phyloP scores from a whole-genome alignment of 768 basidiomycete genomes.

The Lactarius evosmus region DNA sequence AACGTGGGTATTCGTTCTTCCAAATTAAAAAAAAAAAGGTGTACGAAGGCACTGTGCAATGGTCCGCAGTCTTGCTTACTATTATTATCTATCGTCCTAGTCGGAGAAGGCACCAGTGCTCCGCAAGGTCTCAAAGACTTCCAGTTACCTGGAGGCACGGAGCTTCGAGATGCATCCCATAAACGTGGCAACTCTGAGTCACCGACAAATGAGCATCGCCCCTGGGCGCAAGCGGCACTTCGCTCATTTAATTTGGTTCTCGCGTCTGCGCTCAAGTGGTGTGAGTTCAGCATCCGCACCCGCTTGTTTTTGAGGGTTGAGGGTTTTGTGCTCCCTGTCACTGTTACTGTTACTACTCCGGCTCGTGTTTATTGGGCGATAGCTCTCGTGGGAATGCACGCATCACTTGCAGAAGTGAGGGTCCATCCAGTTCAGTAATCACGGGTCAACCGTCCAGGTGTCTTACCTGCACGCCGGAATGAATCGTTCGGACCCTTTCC shows the following conservation, averaged over 20 bases:
- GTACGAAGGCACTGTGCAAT: neutral
- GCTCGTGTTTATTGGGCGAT: neutral
- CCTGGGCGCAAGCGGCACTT: neutral
- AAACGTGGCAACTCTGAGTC: neutral
- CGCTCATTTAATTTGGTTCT: neutral
- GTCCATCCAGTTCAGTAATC: neutral
- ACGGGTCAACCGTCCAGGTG: neutral
- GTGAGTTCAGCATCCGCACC: neutral
- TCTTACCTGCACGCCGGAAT: neutral
- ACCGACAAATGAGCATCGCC: neutral
- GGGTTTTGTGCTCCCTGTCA: neutral
- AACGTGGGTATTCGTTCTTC: neutral
- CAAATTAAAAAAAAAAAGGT: neutral
- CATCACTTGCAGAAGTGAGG: neutral
- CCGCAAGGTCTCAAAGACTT: neutral
- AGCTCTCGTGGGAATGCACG: neutral
- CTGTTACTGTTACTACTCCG: no score
- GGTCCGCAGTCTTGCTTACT: neutral
- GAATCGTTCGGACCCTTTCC: neutral
- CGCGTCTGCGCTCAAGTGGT: neutral
- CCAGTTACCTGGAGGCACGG: neutral
- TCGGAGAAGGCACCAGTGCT: neutral
- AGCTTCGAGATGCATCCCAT: neutral
- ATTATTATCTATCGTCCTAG: neutral
- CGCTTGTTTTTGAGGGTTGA: neutral